Evolutionary conservation across 2,329 filamentous ascomycete species (phyloP), one percentile per base, ranked within the genome.

Genomic region (Fonsecaea multimorphosa): DNA sequence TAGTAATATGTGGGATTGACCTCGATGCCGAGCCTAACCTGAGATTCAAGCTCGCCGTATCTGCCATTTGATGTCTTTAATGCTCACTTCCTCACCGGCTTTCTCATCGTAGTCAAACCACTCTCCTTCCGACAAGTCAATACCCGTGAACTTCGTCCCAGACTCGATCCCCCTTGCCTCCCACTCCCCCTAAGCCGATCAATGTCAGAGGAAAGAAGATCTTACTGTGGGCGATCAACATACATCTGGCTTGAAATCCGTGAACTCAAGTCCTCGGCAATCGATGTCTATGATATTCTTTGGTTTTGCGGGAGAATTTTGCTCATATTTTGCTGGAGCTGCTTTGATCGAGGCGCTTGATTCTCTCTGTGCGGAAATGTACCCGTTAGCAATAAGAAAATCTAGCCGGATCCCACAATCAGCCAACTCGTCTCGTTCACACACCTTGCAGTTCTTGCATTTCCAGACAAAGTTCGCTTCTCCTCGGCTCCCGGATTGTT

Each of bases 381-480:
- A 12, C n/a, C 49, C 19, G 19, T 52, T n/a, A 46, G 51, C n/a
- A 56, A 34, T 19, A 9, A 12, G 11, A 4, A 49, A 24, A 14
- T 31, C 12, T 24, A 14, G 2, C 22, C 11, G 27, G 32, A 11
- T 14, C 5, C 8, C 19, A 27, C 19, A 12, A 12, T n/a, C 38
- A 40, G 4, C 9, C 0, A 49, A 14, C n/a, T 2, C 19, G 44
- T 49, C 19, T 7, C 22, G 3, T 49, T 14, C 27, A 52, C 67
- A 34, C 22, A 95, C 93, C 87, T 95, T 96, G 88, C 95, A 99
- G 76, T 95, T 94, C 80, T 96, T 97, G 85, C 95, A 99, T 78
- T 89, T 93, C 94, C 95, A 99, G n/a, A 99, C 95, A 79, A 99
- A 99, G 79, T 98, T 98, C 67, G 95, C 95, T 79, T 98, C 93